phyloP scores from a whole-genome alignment of 495 filamentous ascomycete species.

The Xylaria palmicola region DNA sequence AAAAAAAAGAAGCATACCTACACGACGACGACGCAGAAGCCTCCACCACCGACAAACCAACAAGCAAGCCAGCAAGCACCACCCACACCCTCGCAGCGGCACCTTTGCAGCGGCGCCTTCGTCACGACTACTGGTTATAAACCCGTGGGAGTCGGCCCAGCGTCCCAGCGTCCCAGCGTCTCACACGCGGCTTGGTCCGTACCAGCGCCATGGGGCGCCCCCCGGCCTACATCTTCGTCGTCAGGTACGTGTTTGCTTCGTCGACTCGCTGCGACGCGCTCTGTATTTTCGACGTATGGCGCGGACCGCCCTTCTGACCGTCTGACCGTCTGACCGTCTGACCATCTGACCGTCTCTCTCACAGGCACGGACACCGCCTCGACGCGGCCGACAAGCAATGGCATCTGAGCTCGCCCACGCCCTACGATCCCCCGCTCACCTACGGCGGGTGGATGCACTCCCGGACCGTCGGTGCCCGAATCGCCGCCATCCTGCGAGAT shows the following conservation, averaged over 20 bases:
- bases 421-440: slow-evolving; percentile 93
- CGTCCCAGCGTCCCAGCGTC: neutral
- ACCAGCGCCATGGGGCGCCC: slow-evolving; percentile 40
- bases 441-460: slow-evolving; percentile 92
- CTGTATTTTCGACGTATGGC: too few species aligned
- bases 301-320: neutral
- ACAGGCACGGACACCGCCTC: slow-evolving; percentile 85
- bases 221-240: slow-evolving; percentile 67
- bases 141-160: too few species aligned
- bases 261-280: too few species aligned
- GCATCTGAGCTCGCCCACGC: slow-evolving; percentile 91
- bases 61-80: too few species aligned
- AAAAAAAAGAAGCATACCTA: too few species aligned
- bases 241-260: slow-evolving; percentile 60
- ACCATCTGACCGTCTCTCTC: neutral
- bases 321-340: neutral
- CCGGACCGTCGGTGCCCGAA: slow-evolving; percentile 73
- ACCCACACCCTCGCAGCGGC: too few species aligned
- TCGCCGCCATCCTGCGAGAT: slow-evolving; percentile 67
- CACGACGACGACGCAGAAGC: too few species aligned
- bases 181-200: neutral
- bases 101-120: too few species aligned
- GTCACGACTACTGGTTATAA: too few species aligned
- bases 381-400: slow-evolving; percentile 92
- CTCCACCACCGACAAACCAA: too few species aligned